Evolutionary conservation across 2,329 filamentous ascomycete species (phyloP).

Genomic region (Talaromyces sp.): DNA sequence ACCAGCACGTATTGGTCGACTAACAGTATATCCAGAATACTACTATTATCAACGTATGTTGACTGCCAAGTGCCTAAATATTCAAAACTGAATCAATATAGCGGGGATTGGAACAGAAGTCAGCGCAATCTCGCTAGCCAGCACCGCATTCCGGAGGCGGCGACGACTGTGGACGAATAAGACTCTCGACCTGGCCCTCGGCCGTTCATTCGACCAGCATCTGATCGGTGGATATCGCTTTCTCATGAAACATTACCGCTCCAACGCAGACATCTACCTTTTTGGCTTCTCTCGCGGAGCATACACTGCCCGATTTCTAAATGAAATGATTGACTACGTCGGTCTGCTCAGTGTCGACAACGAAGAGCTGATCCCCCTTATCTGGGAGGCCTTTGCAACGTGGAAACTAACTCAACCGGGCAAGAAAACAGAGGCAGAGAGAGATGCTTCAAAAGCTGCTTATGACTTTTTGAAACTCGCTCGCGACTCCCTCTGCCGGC

Average conservation of each 20-base stretch:
- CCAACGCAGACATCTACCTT: neutral
- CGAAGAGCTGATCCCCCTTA: neutral
- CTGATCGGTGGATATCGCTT: neutral
- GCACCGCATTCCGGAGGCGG: neutral
- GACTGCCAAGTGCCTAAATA: neutral
- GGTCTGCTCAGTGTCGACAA: neutral
- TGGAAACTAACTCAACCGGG: neutral
- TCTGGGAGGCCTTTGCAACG: neutral
- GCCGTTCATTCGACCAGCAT: neutral
- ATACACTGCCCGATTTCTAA: neutral
- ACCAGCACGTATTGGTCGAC: no score
- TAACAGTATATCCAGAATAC: neutral
- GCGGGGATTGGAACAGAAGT: neutral
- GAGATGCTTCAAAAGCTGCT: neutral
- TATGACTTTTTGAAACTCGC: conserved; percentile 10
- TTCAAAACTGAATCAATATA: neutral
- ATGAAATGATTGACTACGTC: neutral
- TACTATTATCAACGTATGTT: neutral
- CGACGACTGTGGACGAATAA: neutral
- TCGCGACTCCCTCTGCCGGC: conserved; percentile 71
- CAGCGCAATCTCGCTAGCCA: neutral
- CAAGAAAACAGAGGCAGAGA: neutral
- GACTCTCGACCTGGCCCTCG: neutral
- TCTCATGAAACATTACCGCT: neutral
- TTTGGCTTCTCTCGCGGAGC: neutral